A percentile compares a stretch with the other conserved stretches of the same genome.
These are phyloP conservation scores for Gryganskiella cystojenkinii DNA, from an alignment of 192 early-diverging fungal genomes.

Conservation along the genomic window DNA sequence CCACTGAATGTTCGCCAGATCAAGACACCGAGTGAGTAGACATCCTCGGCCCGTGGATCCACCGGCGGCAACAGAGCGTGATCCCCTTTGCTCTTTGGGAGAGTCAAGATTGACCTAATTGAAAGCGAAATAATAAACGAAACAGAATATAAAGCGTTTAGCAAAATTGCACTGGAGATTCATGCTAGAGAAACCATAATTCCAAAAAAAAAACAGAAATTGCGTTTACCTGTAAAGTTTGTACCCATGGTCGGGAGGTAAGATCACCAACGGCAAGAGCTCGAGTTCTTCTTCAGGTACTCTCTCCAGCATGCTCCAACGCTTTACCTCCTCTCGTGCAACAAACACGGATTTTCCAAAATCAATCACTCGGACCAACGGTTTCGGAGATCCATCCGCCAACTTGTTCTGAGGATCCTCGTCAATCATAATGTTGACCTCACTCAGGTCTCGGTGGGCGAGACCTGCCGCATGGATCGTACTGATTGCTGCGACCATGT, in stretches of 20 bases:
- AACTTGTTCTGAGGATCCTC: constrained; percentile 48
- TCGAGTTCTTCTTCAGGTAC: constrained; percentile 58
- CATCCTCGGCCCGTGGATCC: constrained; percentile 62
- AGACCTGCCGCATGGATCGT: constrained; percentile 63
- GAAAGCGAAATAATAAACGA: not conserved
- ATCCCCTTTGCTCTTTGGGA: constrained; percentile 62
- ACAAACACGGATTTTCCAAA: constrained; percentile 72
- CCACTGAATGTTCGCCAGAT: constrained; percentile 64
- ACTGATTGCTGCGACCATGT: constrained; percentile 63
- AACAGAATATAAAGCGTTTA: not conserved
- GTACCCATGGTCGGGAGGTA: constrained; percentile 69
- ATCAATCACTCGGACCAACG: constrained; percentile 65
- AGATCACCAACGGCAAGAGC: constrained; percentile 57
- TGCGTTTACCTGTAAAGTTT: constrained; percentile 60
- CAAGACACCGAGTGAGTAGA: constrained; percentile 63
- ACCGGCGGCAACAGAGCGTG: constrained; percentile 53
- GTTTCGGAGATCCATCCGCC: constrained; percentile 54
- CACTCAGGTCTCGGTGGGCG: constrained; percentile 68
- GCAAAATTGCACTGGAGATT: not conserved
- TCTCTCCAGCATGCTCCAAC: constrained; percentile 38
- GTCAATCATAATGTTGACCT: constrained; percentile 71
- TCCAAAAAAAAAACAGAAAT: not conserved
- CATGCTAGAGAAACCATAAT: not conserved
- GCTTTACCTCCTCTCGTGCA: constrained; percentile 54
- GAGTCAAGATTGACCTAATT: constrained; percentile 62